Percentiles rank a stretch among this genome's conserved stretches.
phyloP scores from a whole-genome alignment of 2,329 filamentous ascomycete genomes.

The Ilyonectria mors-panacis region DNA sequence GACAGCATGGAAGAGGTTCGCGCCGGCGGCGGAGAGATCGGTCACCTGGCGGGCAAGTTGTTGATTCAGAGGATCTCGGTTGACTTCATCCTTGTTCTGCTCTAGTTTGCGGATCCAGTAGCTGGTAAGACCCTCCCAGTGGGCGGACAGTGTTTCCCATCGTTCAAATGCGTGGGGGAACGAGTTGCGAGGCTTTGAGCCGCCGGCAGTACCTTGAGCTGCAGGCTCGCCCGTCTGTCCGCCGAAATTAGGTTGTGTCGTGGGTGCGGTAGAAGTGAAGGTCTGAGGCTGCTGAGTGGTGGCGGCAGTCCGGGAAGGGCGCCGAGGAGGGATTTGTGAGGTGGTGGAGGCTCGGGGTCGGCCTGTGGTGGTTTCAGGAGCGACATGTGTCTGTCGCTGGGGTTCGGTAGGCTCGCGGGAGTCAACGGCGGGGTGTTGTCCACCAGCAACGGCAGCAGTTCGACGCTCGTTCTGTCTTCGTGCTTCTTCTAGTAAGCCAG shows the following conservation, averaged over 20 bases:
- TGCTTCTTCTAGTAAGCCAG: constrained; percentile 67
- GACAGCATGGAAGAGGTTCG: constrained; percentile 97
- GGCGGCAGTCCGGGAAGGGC: constrained; percentile 37
- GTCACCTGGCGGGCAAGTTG: constrained; percentile 95
- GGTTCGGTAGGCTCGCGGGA: constrained; percentile 53
- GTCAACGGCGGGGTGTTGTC: constrained; percentile 50
- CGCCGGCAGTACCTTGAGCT: constrained; percentile 35
- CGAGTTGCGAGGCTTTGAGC: constrained; percentile 70
- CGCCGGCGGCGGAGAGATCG: constrained; percentile 95
- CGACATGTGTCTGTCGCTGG: constrained; percentile 48
- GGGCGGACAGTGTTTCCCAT: constrained; percentile 96
- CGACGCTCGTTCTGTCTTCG: constrained; percentile 70
- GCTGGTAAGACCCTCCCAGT: constrained; percentile 97
- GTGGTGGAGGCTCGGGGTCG: constrained; percentile 47
- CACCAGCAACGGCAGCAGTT: constrained; percentile 65
- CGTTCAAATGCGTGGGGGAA: constrained; percentile 98
- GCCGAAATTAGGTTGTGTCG: constrained; percentile 36
- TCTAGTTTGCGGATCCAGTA: constrained; percentile 97
- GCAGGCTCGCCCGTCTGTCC: constrained; percentile 38
- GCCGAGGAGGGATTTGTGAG: constrained; percentile 44
- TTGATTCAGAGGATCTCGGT: constrained; percentile 84
- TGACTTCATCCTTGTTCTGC: constrained; percentile 89
- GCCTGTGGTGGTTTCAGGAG: constrained; percentile 46
- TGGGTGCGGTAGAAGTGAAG: constrained; percentile 39
- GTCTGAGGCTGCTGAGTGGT: constrained; percentile 40